Evolutionary conservation across 306 rosid species (phyloP).

Genomic region (Mucuna pruriens): DNA sequence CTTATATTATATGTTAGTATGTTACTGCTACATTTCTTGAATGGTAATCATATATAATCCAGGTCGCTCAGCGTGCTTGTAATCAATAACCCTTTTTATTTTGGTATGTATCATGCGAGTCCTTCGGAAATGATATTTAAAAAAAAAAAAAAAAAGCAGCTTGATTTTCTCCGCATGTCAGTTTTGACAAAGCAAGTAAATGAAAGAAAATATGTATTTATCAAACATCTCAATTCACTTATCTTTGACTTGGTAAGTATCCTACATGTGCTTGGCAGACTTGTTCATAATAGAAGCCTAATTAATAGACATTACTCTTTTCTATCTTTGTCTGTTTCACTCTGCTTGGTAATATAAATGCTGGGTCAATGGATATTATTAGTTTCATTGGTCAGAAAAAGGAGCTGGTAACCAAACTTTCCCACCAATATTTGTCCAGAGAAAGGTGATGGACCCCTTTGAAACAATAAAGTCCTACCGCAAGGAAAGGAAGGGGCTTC

Average conservation of each 20-base stretch:
- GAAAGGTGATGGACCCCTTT: constrained; percentile 56
- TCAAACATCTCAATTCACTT: constrained; percentile 30
- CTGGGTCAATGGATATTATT: constrained; percentile 38
- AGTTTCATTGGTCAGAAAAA: constrained; percentile 64
- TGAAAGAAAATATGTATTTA: constrained; percentile 16
- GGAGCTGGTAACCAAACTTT: constrained; percentile 95
- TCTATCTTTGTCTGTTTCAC: constrained; percentile 23
- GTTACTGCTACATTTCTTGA: neutral
- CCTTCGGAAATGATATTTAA: neutral
- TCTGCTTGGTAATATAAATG: constrained; percentile 33
- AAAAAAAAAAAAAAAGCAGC: neutral
- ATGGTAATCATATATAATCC: neutral
- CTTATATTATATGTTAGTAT: neutral
- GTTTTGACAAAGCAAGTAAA: constrained; percentile 55
- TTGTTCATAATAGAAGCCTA: constrained; percentile 35
- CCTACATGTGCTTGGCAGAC: constrained; percentile 49
- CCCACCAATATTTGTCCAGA: constrained; percentile 64
- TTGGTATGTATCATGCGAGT: neutral
- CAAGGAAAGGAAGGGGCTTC: constrained; percentile 49
- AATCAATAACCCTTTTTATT: constrained; percentile 12
- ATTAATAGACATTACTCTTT: neutral
- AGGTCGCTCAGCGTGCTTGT: neutral
- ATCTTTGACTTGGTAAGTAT: constrained; percentile 54
- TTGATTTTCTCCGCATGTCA: constrained; percentile 41
- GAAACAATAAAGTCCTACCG: constrained; percentile 49